Conservation (phyloP, 31 red algal genomes). For the Odonthalia washingtoniensis region DNA sequence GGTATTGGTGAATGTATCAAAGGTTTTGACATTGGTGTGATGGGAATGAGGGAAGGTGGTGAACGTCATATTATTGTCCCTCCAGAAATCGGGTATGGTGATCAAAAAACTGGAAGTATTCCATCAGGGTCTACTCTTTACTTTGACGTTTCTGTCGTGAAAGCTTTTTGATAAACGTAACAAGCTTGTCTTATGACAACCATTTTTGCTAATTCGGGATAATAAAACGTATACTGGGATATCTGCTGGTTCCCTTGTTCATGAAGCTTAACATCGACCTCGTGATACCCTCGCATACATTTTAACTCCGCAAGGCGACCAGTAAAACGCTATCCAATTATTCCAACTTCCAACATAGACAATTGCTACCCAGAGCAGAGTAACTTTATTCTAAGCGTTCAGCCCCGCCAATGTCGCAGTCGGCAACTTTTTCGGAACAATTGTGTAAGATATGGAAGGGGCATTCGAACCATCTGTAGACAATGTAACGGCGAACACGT, state of each 20-base stretch:
- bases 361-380: too few species aligned
- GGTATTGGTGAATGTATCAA: slow-evolving; percentile 84
- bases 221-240: too few species aligned
- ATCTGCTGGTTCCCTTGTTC: too few species aligned
- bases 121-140: slow-evolving; percentile 73
- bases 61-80: slow-evolving; percentile 85
- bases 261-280: too few species aligned
- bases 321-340: too few species aligned
- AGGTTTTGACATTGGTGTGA: slow-evolving; percentile 89
- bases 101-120: slow-evolving; percentile 43
- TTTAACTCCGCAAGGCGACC: too few species aligned
- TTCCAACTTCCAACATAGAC: too few species aligned
- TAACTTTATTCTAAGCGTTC: too few species aligned
- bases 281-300: too few species aligned
- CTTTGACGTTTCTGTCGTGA: slow-evolving; percentile 82
- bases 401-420: background rate
- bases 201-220: too few species aligned
- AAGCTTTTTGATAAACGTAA: slow-evolving; percentile 42
- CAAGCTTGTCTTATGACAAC: background rate
- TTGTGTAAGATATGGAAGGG: slow-evolving; percentile 37
- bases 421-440: slow-evolving; percentile 38
- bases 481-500: slow-evolving; percentile 55
- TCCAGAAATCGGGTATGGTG: slow-evolving; percentile 81
- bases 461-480: slow-evolving; percentile 10
- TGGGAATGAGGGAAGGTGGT: slow-evolving; percentile 91